Conservation (phyloP, 2,329 filamentous ascomycete genomes). For the Trichoderma cornu-damae region DNA sequence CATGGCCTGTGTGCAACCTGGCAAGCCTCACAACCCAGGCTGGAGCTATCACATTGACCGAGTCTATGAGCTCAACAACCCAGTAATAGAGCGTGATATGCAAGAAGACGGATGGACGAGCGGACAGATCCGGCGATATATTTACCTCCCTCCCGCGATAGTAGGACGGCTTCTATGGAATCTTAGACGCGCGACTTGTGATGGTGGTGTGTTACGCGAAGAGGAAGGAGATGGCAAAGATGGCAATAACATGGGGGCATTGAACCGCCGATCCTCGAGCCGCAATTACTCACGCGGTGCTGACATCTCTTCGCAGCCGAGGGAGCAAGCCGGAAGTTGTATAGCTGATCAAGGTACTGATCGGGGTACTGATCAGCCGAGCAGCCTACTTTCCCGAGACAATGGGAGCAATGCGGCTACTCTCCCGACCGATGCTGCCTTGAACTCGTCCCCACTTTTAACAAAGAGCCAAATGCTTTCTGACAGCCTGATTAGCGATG, state of each 20-base stretch:
- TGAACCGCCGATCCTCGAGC: neutral
- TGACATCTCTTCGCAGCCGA: neutral
- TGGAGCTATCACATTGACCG: constrained; percentile 35
- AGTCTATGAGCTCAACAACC: constrained; percentile 59
- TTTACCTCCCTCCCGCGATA: constrained; percentile 52
- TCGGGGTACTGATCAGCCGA: constrained; percentile 14
- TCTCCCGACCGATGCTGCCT: constrained; percentile 18
- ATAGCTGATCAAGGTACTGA: neutral
- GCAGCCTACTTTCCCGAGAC: constrained; percentile 28
- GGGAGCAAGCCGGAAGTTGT: neutral
- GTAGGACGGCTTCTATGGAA: constrained; percentile 56
- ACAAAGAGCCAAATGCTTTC: constrained; percentile 51
- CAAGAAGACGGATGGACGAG: constrained; percentile 51
- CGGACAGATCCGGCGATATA: constrained; percentile 45
- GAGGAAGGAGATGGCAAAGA: neutral
- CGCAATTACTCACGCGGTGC: neutral
- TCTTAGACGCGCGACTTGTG: constrained; percentile 46
- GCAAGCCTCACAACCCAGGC: constrained; percentile 38
- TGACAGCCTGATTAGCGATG: constrained; percentile 40
- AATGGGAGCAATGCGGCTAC: constrained; percentile 22
- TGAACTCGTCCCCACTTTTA: constrained; percentile 42
- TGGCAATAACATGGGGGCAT: constrained; percentile 24
- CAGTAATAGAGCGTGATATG: constrained; percentile 48
- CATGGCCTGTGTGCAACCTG: constrained; percentile 51
- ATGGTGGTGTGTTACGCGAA: neutral